Percentiles rank a stretch among this genome's conserved stretches.
Conservation (phyloP, 805 yeast species). For the Hanseniaspora vineae region DNA sequence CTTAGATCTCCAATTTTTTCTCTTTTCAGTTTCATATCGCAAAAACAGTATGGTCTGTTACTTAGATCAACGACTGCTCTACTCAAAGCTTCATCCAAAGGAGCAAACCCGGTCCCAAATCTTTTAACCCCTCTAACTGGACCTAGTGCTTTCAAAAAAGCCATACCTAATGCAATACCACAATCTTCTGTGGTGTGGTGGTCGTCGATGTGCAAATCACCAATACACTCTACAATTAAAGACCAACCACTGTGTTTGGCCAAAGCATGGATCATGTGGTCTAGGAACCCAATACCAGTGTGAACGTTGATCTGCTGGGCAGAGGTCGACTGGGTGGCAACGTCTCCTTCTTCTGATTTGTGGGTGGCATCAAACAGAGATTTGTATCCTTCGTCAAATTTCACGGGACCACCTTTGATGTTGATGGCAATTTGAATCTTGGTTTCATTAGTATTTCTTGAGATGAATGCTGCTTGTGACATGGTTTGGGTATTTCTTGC, state of each 20-base stretch:
- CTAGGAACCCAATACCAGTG: constrained; percentile 90
- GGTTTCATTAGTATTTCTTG: constrained; percentile 81
- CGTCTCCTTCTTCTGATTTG: constrained; percentile 25
- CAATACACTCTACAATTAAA: constrained; percentile 73
- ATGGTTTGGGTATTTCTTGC: background rate
- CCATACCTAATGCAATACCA: constrained; percentile 81
- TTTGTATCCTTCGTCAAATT: constrained; percentile 30
- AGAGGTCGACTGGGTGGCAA: constrained; percentile 58
- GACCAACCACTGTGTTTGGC: constrained; percentile 98
- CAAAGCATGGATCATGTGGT: constrained; percentile 94
- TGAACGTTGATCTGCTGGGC: constrained; percentile 68
- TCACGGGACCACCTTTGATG: constrained; percentile 74
- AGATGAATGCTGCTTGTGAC: constrained; percentile 21
- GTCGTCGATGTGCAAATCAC: constrained; percentile 92
- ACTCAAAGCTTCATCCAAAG: constrained; percentile 89
- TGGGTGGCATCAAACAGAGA: constrained; percentile 34
- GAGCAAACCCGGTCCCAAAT: constrained; percentile 89
- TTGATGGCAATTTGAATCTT: constrained; percentile 76
- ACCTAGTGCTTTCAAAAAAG: constrained; percentile 84
- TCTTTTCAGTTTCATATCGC: constrained; percentile 79
- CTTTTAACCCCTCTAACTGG: constrained; percentile 82
- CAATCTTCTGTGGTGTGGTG: constrained; percentile 96
- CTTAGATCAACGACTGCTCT: constrained; percentile 94
- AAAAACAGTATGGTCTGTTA: constrained; percentile 82
- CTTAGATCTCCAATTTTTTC: constrained; percentile 88